These are phyloP conservation scores for Rosa chinensis DNA, from an alignment of 306 rosid genomes.

Conservation along the genomic window DNA sequence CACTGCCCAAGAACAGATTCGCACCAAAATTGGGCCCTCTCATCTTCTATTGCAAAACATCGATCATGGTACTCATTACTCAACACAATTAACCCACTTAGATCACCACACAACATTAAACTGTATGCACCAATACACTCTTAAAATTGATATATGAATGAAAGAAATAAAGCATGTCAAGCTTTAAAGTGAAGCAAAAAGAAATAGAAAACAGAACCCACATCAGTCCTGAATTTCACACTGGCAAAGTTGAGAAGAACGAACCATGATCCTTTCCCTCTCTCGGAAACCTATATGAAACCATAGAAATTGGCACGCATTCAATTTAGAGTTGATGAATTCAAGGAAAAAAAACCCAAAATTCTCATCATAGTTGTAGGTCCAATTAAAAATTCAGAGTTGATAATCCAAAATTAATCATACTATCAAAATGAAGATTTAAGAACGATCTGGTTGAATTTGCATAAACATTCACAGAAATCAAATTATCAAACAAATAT, in stretches of 20 bases:
- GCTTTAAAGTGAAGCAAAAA: background rate
- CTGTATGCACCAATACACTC: no score
- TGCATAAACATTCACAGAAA: no score
- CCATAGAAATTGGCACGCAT: background rate
- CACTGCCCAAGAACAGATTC: conserved; percentile 87
- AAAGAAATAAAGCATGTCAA: background rate
- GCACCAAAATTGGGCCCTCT: conserved; percentile 94
- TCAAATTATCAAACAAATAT: background rate
- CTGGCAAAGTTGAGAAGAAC: background rate
- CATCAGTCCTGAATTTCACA: background rate
- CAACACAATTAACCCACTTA: conserved; percentile 27
- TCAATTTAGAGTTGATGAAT: background rate
- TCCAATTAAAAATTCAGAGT: background rate
- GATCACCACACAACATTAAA: no score
- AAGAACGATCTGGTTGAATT: no score
- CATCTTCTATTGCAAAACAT: conserved; percentile 69
- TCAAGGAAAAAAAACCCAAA: background rate
- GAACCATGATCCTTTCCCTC: background rate
- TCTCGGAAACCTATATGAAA: background rate
- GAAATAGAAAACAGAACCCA: background rate
- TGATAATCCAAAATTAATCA: background rate
- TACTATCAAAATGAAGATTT: background rate
- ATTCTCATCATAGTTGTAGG: background rate
- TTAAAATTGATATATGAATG: background rate
- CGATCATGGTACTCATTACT: conserved; percentile 75